Base-by-base conservation (phyloP, 2,329 filamentous ascomycete species). In the Xylariales sp. region DNA sequence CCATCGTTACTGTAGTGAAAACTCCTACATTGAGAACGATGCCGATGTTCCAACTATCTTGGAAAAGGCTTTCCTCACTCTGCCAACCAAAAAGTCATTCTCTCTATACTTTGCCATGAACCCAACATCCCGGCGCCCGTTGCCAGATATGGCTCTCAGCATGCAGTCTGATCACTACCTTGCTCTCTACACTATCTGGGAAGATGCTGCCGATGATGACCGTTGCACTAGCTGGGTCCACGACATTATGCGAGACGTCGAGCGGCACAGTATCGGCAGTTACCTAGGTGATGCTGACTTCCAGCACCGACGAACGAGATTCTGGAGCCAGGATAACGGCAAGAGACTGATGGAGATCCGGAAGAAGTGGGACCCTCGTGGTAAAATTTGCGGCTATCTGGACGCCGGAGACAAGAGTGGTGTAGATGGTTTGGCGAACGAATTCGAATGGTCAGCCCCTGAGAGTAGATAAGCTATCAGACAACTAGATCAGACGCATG, bases 101-200 rank as follows among this genome's bases (percentile, higher is more conserved):
- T 54, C 68, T 2, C 53, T 77, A 10, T 78, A 70, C 63, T 74
- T 64, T 47, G 50, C 65, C 8, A 76, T 77, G 72, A 60, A 57
- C 20, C 74, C 74, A 1, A 63, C 61, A 19, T 71, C 66, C 28
- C 54, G 60, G 18, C 53, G 63, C 4, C 24, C 63, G 6, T 55
- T 68, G 24, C 59, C 62, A 1, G 67, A 71, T 40, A 78, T 78
- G 74, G 74, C 74, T 4, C 54, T 76, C 12, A 70, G 64, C 19
- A 66, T 76, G 66, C 72, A 76, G 38, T 65, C 63, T 0, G 74
- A 78, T 45, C 72, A 78, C 50, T 78, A 78, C 51, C 69, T 78
- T 48, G 70, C 73, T 2, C 38, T 72, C 3, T 78, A 77, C 45
- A 60, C 67, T 0, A 55, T 74, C 2, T 77, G 70, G 66, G 65